A percentile compares a stretch with the other conserved stretches of the same genome.
phyloP scores from a whole-genome alignment of 2,329 filamentous ascomycete genomes.

The Aureobasidium sp. region DNA sequence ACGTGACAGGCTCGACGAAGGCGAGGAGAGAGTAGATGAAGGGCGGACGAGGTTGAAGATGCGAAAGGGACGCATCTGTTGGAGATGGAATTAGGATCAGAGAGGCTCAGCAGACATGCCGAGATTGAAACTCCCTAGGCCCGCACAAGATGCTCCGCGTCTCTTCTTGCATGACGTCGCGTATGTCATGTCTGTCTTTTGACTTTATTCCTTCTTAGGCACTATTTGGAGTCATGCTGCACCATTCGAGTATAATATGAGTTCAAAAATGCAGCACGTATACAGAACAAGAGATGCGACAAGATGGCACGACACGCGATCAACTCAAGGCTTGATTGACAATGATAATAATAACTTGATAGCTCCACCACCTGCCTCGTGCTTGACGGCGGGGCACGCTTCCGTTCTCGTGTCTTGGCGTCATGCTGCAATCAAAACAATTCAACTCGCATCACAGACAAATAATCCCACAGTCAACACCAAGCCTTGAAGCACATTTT shows the following conservation, averaged over 20 bases:
- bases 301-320: neutral
- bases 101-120: slow-evolving; percentile 1
- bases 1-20: neutral
- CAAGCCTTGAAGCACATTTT: neutral
- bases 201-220: neutral
- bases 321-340: neutral
- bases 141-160: neutral
- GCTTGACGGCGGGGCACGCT: neutral
- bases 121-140: slow-evolving; percentile 5
- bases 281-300: neutral
- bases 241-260: neutral
- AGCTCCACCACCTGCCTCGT: neutral
- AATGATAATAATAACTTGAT: too few relatives aligned
- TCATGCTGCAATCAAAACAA: neutral
- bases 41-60: neutral
- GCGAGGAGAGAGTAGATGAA: neutral
- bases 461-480: neutral
- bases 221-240: neutral
- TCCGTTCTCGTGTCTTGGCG: neutral
- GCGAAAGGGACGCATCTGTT: slow-evolving; percentile 4
- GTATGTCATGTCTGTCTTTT: neutral
- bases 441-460: neutral
- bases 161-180: neutral
- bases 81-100: neutral
- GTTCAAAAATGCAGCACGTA: too few relatives aligned